A percentile compares a stretch with the other conserved stretches of the same genome.
phyloP scores from a whole-genome alignment of 371 early-diverging fungal species.

The Catenaria anguillulae region DNA sequence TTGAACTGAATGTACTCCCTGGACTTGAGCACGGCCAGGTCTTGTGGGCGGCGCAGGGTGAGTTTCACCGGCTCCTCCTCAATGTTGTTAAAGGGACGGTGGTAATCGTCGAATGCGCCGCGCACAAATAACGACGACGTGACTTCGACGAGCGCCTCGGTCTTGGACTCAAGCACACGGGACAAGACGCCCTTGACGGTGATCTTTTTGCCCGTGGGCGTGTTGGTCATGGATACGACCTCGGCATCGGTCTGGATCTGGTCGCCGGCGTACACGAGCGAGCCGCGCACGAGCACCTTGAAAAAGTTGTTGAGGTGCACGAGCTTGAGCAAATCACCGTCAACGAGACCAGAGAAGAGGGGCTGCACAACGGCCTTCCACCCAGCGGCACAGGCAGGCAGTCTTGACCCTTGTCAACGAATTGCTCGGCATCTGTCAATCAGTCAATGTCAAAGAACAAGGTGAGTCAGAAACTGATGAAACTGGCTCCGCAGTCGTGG shows the following conservation, averaged over 20 bases:
- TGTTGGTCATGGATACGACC: conserved; percentile 64
- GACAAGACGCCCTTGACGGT: conserved; percentile 65
- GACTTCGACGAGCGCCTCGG: conserved; percentile 54
- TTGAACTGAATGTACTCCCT: conserved; percentile 79
- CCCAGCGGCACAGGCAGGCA: conserved; percentile 63
- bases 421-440: conserved; percentile 77
- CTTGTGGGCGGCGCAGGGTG: conserved; percentile 54
- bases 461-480: too few relatives aligned
- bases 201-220: conserved; percentile 78
- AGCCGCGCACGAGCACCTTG: conserved; percentile 62
- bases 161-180: conserved; percentile 27
- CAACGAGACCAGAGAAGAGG: conserved; percentile 83
- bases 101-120: conserved; percentile 65
- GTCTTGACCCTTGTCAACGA: conserved; percentile 48
- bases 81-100: conserved; percentile 66
- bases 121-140: conserved; percentile 82
- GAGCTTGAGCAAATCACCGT: conserved; percentile 79
- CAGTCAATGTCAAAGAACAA: too few relatives aligned
- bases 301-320: conserved; percentile 91
- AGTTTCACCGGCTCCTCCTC: conserved; percentile 71
- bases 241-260: conserved; percentile 61
- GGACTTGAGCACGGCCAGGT: conserved; percentile 71
- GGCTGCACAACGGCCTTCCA: conserved; percentile 89
- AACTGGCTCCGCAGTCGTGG: too few relatives aligned
- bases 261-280: conserved; percentile 71